Percentiles rank a stretch among this genome's conserved stretches.
phyloP scores from a whole-genome alignment of 2,329 filamentous ascomycete genomes.

The Aspergillus aculeatinus region DNA sequence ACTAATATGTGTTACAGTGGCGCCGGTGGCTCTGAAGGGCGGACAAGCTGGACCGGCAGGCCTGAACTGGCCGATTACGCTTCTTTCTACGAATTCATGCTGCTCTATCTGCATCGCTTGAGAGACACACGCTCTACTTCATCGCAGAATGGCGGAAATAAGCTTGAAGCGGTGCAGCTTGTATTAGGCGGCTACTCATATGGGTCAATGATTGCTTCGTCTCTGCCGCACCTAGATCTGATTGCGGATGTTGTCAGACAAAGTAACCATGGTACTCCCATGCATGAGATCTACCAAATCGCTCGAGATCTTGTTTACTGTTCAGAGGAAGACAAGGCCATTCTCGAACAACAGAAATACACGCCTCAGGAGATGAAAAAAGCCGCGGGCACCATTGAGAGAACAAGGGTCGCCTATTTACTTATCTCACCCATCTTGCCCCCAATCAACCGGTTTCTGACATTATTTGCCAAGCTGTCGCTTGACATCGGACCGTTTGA shows the following conservation, averaged over 20 bases:
- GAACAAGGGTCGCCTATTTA: conserved; percentile 47
- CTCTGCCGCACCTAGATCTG: conserved; percentile 60
- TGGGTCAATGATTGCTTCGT: conserved; percentile 76
- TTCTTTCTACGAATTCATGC: conserved; percentile 76
- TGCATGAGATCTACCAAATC: conserved; percentile 67
- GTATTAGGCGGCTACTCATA: conserved; percentile 86
- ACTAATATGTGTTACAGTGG: conserved; percentile 56
- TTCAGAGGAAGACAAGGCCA: conserved; percentile 51
- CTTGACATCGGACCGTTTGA: conserved; percentile 29
- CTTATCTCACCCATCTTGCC: conserved; percentile 65
- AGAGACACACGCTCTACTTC: conserved; percentile 24
- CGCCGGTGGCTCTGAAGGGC: conserved; percentile 69
- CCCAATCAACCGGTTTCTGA: conserved; percentile 60
- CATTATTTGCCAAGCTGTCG: conserved; percentile 55
- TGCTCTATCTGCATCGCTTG: conserved; percentile 68
- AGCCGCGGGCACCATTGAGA: not conserved
- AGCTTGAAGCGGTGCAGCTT: conserved; percentile 33
- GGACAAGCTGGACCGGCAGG: conserved; percentile 82
- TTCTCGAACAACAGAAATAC: not conserved
- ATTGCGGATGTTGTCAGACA: conserved; percentile 62
- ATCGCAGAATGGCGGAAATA: not conserved
- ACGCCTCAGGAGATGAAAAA: not conserved
- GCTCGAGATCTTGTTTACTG: conserved; percentile 67
- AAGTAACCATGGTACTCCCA: conserved; percentile 55
- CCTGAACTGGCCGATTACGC: conserved; percentile 80